Evolutionary conservation across 768 basidiomycete genomes (phyloP), one percentile per base, ranked within the genome.

Genomic region (Cystobasidiopsis lactophilus): DNA sequence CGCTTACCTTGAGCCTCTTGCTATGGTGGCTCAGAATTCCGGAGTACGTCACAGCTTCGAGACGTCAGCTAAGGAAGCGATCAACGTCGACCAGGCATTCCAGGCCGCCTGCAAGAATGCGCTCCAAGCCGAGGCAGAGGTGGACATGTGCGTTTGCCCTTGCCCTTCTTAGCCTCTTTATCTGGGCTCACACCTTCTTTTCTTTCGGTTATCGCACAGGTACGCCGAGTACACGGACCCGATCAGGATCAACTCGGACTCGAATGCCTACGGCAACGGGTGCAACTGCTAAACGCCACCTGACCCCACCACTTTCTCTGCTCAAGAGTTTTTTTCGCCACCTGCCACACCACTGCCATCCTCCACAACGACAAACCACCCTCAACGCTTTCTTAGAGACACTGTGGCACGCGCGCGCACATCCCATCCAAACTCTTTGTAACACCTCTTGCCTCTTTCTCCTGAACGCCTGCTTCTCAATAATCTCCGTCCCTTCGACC

Each of bases 31-130:
- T 7, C 33, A 35, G 33, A 7, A 35, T 7, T 16, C 7, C 33
- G 33, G 33, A 7, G 16, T 7, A 7, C 11, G 24, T 31, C 21
- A 10, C 52, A 52, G 52, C 70, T 98, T 96, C 66, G 93, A 98
- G 72, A 96, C 93, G 4, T 98, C 93, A 9, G 93, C 93, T 38
- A 98, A 98, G 70, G 93, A 98, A 69, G 91, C 93, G 11, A 95
- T 96, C 74, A 98, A 98, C 63, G 93, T 98, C 51, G 93, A 98
- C 67, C 91, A 96, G 67, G 93, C 91, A 3, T 98, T 98, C 78
- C 89, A 93, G 69, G 93, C 89, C 1, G 89, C 96, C 52, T 91
- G 91, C n/a, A 91, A 91, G 82, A 96, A 93, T 66, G 93, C 93
- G 11, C 69, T 98, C 59, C 85, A 86, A 66, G 91, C 96, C 70